Conservation (phyloP, 176 grass and related monocot genomes). For the Triticum dicoccoides region DNA sequence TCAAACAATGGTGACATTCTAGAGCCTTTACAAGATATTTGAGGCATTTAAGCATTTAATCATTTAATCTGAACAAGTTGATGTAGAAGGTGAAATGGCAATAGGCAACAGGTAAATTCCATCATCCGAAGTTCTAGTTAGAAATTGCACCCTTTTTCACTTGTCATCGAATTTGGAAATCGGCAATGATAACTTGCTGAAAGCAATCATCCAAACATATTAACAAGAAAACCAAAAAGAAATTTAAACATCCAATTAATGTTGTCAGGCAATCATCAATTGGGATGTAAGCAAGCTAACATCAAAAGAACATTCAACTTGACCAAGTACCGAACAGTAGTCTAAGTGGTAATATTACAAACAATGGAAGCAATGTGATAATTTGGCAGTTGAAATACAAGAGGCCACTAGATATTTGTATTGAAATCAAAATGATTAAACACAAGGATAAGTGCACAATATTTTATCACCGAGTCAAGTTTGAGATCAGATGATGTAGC, state of each 20-base stretch:
- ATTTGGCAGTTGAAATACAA: background rate
- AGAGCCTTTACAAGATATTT: background rate
- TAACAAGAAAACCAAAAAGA: background rate
- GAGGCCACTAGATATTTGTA: background rate
- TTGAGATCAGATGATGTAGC: constrained; percentile 11
- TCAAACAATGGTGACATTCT: background rate
- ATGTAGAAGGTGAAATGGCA: constrained; percentile 4
- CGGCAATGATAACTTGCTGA: background rate
- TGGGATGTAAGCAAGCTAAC: background rate
- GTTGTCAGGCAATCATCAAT: background rate
- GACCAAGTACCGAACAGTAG: background rate
- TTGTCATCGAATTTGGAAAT: background rate
- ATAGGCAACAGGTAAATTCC: background rate
- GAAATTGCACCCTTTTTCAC: background rate
- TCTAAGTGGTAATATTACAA: background rate
- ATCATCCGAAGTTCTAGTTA: background rate
- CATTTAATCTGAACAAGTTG: background rate
- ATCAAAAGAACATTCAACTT: constrained; percentile 28
- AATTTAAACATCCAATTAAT: background rate
- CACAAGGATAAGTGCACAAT: background rate
- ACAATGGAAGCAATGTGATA: background rate
- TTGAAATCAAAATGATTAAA: background rate
- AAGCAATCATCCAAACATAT: background rate
- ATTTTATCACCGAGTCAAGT: background rate
- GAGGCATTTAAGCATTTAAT: background rate